These are phyloP conservation scores for Choanephora cucurbitarum DNA, from an alignment of 371 early-diverging fungal genomes.

Conservation along the genomic window DNA sequence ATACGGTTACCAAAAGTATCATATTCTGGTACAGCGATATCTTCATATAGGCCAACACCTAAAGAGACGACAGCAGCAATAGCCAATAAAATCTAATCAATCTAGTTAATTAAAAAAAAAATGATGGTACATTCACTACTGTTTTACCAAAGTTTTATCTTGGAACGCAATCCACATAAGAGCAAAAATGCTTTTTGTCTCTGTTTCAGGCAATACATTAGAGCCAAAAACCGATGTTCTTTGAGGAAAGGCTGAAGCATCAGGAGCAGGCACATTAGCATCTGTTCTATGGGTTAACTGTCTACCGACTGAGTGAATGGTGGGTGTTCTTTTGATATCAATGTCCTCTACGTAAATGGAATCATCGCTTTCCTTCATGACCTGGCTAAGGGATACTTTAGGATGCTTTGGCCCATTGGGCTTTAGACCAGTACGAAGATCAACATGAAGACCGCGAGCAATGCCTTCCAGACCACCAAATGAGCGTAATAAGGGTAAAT, in stretches of 20 bases:
- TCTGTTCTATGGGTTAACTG: constrained; percentile 27
- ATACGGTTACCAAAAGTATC: constrained; percentile 31
- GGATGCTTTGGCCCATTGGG: constrained; percentile 22
- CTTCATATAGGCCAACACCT: constrained; percentile 85
- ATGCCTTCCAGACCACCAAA: constrained; percentile 57
- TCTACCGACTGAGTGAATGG: constrained; percentile 26
- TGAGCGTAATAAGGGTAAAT: constrained; percentile 42
- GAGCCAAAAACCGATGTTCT: constrained; percentile 53
- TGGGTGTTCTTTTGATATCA: constrained; percentile 24
- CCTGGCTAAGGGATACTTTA: constrained; percentile 25
- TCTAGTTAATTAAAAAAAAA: background rate
- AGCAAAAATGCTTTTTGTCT: constrained; percentile 60
- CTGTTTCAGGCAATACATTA: constrained; percentile 63
- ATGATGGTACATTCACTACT: too few relatives aligned
- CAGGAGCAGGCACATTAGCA: constrained; percentile 8
- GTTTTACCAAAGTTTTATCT: constrained; percentile 73
- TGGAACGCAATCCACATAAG: constrained; percentile 78
- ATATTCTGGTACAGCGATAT: constrained; percentile 51
- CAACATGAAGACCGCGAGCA: constrained; percentile 56
- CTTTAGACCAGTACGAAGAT: constrained; percentile 50
- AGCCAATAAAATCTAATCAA: constrained; percentile 63
- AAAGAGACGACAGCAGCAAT: constrained; percentile 86
- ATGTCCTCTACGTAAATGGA: constrained; percentile 25
- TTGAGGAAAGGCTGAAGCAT: constrained; percentile 33
- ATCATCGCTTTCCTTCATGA: constrained; percentile 21